phyloP scores from a whole-genome alignment of 768 basidiomycete species.

The Chalciporus chontae region DNA sequence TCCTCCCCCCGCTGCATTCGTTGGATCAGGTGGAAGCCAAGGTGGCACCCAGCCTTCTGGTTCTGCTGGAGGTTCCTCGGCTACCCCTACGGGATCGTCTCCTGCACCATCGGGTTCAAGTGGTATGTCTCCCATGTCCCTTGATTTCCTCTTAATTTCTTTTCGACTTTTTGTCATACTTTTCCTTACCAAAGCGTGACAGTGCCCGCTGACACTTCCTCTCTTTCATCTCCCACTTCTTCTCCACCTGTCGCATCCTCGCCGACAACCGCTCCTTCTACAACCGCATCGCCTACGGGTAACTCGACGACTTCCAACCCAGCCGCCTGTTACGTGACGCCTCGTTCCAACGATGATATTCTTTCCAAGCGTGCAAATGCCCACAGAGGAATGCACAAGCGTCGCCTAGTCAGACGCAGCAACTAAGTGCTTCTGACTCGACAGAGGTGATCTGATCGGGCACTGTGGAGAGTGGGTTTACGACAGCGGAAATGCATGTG shows the following conservation, averaged over 20 bases:
- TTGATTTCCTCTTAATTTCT: neutral
- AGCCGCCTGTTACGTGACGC: slow-evolving; percentile 20
- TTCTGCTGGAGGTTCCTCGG: slow-evolving; percentile 14
- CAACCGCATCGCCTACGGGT: slow-evolving; percentile 2
- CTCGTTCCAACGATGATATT: slow-evolving; percentile 7
- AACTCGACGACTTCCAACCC: neutral
- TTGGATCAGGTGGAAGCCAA: slow-evolving; percentile 14
- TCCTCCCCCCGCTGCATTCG: slow-evolving; percentile 44
- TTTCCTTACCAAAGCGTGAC: slow-evolving; percentile 20
- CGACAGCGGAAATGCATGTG: neutral
- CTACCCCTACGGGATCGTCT: slow-evolving; percentile 13
- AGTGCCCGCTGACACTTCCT: slow-evolving; percentile 24
- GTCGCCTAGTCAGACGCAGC: slow-evolving; percentile 20
- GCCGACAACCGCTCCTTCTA: slow-evolving; percentile 7
- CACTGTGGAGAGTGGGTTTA: neutral
- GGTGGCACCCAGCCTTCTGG: slow-evolving; percentile 23
- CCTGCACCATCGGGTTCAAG: slow-evolving; percentile 13
- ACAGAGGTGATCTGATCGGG: neutral
- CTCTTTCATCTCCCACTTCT: slow-evolving; percentile 9
- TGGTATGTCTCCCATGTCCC: slow-evolving; percentile 13
- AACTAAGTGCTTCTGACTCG: neutral
- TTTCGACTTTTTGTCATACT: neutral
- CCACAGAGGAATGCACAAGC: slow-evolving; percentile 21
- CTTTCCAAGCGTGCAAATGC: slow-evolving; percentile 16
- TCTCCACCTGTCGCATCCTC: neutral